phyloP scores from a whole-genome alignment of 768 basidiomycete genomes.

The Pholiota conissans region DNA sequence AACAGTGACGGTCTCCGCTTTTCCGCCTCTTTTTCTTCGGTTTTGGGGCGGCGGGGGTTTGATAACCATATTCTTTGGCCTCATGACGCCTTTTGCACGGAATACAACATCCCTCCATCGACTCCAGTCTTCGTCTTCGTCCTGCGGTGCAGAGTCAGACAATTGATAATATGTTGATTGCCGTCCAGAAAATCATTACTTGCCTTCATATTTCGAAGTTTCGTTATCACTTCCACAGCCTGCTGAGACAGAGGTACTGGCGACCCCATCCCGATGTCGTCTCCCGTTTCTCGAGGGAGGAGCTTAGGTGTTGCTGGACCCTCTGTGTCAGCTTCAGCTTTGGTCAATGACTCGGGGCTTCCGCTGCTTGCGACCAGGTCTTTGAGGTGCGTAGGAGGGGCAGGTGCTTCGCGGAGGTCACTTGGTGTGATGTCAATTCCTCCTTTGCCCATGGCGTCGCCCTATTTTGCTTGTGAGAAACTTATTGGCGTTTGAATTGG shows the following conservation, averaged over 20 bases:
- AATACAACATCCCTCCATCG: slow-evolving; percentile 87
- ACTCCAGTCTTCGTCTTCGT: slow-evolving; percentile 87
- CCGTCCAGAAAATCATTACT: slow-evolving; percentile 13
- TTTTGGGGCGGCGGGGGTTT: slow-evolving; percentile 63
- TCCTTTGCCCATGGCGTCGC: slow-evolving; percentile 69
- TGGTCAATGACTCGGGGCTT: slow-evolving; percentile 48
- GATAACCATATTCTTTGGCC: slow-evolving; percentile 40
- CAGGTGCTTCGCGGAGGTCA: slow-evolving; percentile 62
- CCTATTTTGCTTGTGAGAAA: slow-evolving; percentile 40
- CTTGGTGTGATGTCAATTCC: slow-evolving; percentile 79
- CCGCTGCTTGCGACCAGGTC: slow-evolving; percentile 34
- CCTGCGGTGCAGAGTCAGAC: slow-evolving; percentile 40
- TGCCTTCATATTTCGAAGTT: slow-evolving; percentile 82
- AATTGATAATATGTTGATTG: background rate
- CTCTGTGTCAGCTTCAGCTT: slow-evolving; percentile 11
- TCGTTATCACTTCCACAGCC: slow-evolving; percentile 77
- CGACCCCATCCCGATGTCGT: slow-evolving; percentile 87
- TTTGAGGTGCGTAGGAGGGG: slow-evolving; percentile 50
- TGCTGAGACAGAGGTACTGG: slow-evolving; percentile 77
- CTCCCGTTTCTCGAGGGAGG: slow-evolving; percentile 82
- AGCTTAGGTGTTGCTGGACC: slow-evolving; percentile 34
- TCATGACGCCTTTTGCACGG: slow-evolving; percentile 65
- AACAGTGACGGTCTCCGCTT: slow-evolving; percentile 35
- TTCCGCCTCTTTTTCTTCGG: slow-evolving; percentile 58
- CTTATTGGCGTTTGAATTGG: slow-evolving; percentile 11